Conservation (phyloP, 169 alveolate species). For the Neospora caninum region DNA sequence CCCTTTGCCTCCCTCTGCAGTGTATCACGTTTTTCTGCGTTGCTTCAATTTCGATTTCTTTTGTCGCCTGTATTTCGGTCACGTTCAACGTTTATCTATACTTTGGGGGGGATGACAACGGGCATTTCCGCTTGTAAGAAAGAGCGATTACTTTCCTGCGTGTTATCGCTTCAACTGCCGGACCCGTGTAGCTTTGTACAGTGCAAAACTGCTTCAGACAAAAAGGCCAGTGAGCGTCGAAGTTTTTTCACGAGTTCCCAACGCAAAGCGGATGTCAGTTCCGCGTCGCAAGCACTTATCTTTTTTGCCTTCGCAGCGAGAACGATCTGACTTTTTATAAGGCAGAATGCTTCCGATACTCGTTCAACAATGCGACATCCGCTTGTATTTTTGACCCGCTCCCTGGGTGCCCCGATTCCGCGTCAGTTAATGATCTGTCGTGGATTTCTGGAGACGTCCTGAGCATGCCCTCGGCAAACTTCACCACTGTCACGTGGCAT, state of each 20-base stretch:
- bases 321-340: neutral
- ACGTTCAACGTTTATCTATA: no score
- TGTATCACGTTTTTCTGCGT: neutral
- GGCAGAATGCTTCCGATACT: conserved; percentile 36
- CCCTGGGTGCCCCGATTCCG: neutral
- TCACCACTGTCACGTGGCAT: conserved; percentile 8
- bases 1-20: neutral
- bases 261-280: no score
- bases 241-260: no score
- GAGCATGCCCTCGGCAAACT: conserved; percentile 22
- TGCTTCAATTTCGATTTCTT: neutral
- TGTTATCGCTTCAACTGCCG: no score
- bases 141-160: no score
- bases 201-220: no score
- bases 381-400: conserved; percentile 34
- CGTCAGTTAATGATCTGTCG: neutral
- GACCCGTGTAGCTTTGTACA: no score
- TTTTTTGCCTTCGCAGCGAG: neutral
- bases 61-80: no score
- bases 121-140: no score
- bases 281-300: neutral
- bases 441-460: conserved; percentile 54
- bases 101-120: no score
- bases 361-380: conserved; percentile 45
- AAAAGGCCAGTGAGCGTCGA: no score